phyloP scores from a whole-genome alignment of 2,329 filamentous ascomycete species.

The Sporothrix sp. region DNA sequence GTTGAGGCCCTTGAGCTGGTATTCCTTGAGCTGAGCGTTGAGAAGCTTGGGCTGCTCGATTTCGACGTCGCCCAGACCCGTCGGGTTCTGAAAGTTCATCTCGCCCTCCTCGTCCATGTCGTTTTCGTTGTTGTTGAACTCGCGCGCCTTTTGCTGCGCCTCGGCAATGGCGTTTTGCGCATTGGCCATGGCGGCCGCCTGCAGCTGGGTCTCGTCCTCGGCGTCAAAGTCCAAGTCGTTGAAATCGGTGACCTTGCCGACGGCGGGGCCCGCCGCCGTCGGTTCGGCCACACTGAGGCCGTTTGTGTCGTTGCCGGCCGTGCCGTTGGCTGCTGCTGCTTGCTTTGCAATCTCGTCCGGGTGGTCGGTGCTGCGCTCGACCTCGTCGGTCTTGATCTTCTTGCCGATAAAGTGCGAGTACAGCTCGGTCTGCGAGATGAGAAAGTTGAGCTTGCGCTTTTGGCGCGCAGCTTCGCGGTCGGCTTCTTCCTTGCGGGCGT shows the following conservation, averaged over 20 bases:
- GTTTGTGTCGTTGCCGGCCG: slow-evolving; percentile 25
- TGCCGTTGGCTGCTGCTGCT: slow-evolving; percentile 25
- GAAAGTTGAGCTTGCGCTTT: slow-evolving; percentile 97
- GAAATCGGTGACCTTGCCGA: slow-evolving; percentile 77
- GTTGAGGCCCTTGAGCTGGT: slow-evolving; percentile 97
- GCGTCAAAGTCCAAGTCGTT: slow-evolving; percentile 93
- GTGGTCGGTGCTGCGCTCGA: slow-evolving; percentile 81
- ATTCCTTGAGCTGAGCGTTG: slow-evolving; percentile 91
- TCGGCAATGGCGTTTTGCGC: slow-evolving; percentile 93
- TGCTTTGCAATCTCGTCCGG: slow-evolving; percentile 55
- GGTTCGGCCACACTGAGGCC: slow-evolving; percentile 41
- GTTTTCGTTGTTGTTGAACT: slow-evolving; percentile 74
- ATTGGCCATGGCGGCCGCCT: slow-evolving; percentile 82
- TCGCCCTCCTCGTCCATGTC: slow-evolving; percentile 82
- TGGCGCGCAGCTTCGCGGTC: slow-evolving; percentile 95
- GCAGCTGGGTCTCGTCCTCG: slow-evolving; percentile 75
- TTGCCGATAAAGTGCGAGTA: slow-evolving; percentile 99
- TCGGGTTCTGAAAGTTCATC: slow-evolving; percentile 99
- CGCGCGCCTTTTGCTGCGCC: slow-evolving; percentile 82
- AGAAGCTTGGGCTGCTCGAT: slow-evolving; percentile 91
- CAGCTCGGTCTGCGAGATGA: slow-evolving; percentile 96
- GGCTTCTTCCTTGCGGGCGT: slow-evolving; percentile 91
- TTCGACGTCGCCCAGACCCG: slow-evolving; percentile 85
- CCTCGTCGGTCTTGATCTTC: slow-evolving; percentile 96
- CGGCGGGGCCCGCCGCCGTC: slow-evolving; percentile 42